Evolutionary conservation across 1,284 basidiomycete genomes (phyloP).

Genomic region (Bjerkandera adusta): DNA sequence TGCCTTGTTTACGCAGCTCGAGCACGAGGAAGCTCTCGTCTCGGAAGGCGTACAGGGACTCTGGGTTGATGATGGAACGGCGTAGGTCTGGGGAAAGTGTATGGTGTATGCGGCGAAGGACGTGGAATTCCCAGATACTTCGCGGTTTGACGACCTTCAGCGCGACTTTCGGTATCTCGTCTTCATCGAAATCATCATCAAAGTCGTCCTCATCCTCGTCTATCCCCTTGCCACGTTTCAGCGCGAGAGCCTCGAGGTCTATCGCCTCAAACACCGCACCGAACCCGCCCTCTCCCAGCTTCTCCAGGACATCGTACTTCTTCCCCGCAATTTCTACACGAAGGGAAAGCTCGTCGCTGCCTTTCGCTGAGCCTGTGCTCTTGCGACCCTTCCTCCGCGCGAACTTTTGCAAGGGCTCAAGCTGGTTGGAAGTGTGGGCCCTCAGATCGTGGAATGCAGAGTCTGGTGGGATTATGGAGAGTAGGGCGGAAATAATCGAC

Average conservation of each 20-base stretch:
- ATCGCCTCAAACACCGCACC: constrained; percentile 90
- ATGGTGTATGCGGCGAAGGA: constrained; percentile 77
- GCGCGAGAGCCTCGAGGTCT: constrained; percentile 43
- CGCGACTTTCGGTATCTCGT: constrained; percentile 57
- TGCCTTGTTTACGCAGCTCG: constrained; percentile 89
- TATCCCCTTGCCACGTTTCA: constrained; percentile 19
- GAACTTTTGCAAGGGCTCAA: constrained; percentile 70
- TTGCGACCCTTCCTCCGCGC: constrained; percentile 51
- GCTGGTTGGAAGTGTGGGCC: constrained; percentile 49
- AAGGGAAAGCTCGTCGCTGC: constrained; percentile 42
- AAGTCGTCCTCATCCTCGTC: constrained; percentile 50
- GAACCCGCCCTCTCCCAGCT: constrained; percentile 96
- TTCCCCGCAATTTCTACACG: constrained; percentile 55
- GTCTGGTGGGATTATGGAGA: constrained; percentile 68
- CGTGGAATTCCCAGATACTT: constrained; percentile 92
- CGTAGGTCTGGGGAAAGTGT: constrained; percentile 56
- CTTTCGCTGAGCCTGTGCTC: constrained; percentile 42
- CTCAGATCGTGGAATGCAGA: constrained; percentile 68
- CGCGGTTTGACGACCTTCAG: constrained; percentile 92
- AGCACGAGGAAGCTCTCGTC: constrained; percentile 93
- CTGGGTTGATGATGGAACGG: constrained; percentile 70
- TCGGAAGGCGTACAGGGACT: constrained; percentile 75
- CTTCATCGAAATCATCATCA: constrained; percentile 57
- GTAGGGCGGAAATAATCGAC: constrained; percentile 60
- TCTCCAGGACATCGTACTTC: constrained; percentile 72